A percentile compares a stretch with the other conserved stretches of the same genome.
Evolutionary conservation across 2,329 filamentous ascomycete genomes (phyloP).

Genomic region (Colletotrichum gloeosporioides): DNA sequence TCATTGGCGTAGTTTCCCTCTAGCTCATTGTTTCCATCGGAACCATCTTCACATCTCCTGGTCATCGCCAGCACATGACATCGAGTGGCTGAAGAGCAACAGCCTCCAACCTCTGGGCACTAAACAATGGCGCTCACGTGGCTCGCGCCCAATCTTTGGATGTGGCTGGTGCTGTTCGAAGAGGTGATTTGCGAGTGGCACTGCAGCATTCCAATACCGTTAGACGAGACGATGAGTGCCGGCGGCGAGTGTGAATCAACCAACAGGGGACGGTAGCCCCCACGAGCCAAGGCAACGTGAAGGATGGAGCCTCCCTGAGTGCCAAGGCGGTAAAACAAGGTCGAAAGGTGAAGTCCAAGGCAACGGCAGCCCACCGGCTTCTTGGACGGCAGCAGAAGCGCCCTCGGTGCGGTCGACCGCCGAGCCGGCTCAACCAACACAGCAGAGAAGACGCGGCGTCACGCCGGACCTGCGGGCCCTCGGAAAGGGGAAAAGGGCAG

Average conservation of each 20-base stretch:
- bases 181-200: neutral
- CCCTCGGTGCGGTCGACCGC: neutral
- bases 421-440: neutral
- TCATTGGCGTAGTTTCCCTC: neutral
- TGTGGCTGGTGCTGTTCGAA: neutral
- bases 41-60: neutral
- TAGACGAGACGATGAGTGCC: neutral
- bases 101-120: neutral
- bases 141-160: neutral
- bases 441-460: neutral
- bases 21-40: neutral
- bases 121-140: neutral
- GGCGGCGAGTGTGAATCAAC: neutral
- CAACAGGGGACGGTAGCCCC: neutral
- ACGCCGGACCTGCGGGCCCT: slow-evolving; percentile 1
- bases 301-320: neutral
- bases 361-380: neutral
- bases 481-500: neutral
- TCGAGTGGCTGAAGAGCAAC: neutral
- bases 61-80: neutral
- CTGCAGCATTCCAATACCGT: neutral
- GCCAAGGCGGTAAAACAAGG: neutral
- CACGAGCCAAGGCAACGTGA: neutral
- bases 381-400: neutral
- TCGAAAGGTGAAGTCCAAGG: neutral